A percentile compares a stretch with the other conserved stretches of the same genome.
Conservation (phyloP, 495 filamentous ascomycete genomes). For the Penicillium paradoxum region DNA sequence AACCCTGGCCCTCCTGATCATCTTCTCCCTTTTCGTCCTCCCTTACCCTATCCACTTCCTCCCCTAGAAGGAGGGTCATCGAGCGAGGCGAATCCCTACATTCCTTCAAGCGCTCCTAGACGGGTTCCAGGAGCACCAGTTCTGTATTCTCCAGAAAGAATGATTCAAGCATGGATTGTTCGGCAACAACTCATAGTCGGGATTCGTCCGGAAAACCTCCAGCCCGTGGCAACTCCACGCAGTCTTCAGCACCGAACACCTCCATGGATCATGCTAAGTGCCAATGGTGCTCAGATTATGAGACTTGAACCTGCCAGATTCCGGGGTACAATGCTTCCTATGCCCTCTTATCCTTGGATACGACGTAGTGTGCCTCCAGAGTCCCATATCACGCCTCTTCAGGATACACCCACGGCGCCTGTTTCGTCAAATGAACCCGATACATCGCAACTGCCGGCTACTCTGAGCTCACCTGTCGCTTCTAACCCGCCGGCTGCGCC, state of each 20-base stretch:
- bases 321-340: neutral
- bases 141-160: neutral
- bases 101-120: neutral
- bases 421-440: neutral
- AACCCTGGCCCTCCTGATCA: too few species aligned
- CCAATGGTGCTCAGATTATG: neutral
- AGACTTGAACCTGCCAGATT: neutral
- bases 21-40: too few species aligned
- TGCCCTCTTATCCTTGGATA: neutral
- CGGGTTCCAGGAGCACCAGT: neutral
- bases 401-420: neutral
- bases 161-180: constrained; percentile 28
- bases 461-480: neutral
- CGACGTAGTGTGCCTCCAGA: neutral
- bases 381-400: neutral
- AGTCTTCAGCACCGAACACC: neutral
- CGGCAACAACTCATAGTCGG: constrained; percentile 30
- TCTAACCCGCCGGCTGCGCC: neutral
- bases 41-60: too few species aligned
- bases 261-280: neutral
- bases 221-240: constrained; percentile 8
- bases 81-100: neutral
- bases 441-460: neutral
- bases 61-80: too few species aligned
- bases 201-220: constrained; percentile 21